These are phyloP conservation scores for Trichoderma polysporum DNA, from an alignment of 2,329 filamentous ascomycete genomes.

Conservation along the genomic window DNA sequence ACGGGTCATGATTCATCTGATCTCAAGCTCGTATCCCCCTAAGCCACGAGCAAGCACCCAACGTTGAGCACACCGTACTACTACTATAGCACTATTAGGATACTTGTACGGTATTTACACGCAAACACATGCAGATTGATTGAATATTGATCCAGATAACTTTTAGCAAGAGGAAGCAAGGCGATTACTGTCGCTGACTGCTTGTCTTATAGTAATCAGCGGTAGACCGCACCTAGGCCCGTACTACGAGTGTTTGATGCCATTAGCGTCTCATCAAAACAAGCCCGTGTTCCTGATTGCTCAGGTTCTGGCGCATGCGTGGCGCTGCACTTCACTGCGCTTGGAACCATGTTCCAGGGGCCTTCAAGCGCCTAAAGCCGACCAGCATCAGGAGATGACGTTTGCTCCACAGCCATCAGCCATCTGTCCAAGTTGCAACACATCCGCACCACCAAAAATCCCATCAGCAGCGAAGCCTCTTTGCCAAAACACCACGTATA, in stretches of 20 bases:
- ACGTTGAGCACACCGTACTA: no score
- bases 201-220: not conserved
- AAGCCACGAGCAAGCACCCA: no score
- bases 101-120: not conserved
- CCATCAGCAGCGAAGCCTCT: not conserved
- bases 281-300: slow-evolving; percentile 2
- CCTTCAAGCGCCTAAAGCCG: not conserved
- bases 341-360: slow-evolving; percentile 1
- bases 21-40: not conserved
- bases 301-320: not conserved
- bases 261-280: not conserved
- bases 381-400: slow-evolving; percentile 10
- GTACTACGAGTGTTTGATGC: not conserved
- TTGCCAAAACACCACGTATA: not conserved
- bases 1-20: not conserved
- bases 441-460: not conserved
- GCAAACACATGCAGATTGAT: not conserved
- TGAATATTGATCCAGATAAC: not conserved
- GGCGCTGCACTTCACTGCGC: slow-evolving; percentile 9
- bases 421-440: slow-evolving; percentile 2
- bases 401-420: slow-evolving; percentile 4
- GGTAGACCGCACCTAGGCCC: not conserved
- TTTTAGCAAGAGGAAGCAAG: not conserved
- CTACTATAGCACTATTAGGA: no score
- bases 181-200: not conserved